Conservation (phyloP, 495 filamentous ascomycete genomes). For the Cercophora newfieldiana region DNA sequence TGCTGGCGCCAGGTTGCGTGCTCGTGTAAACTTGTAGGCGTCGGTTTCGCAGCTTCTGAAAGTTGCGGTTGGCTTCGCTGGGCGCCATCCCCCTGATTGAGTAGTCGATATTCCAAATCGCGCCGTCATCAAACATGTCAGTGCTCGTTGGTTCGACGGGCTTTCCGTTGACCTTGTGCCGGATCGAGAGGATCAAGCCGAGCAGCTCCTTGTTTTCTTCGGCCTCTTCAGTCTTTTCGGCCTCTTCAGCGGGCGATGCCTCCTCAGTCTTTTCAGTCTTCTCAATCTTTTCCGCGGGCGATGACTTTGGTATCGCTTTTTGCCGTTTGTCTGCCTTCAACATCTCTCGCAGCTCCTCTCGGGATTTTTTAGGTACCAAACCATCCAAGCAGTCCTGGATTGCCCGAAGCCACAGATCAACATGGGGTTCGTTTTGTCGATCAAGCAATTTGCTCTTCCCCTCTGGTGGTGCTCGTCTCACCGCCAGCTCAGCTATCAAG, state of each 20-base stretch:
- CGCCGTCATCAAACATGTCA: constrained; percentile 44
- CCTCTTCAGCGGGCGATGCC: not conserved
- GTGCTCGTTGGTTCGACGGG: constrained; percentile 60
- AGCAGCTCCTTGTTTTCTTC: constrained; percentile 21
- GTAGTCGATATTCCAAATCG: constrained; percentile 79
- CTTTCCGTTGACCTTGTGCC: constrained; percentile 70
- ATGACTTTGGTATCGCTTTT: too few relatives aligned
- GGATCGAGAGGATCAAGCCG: constrained; percentile 66
- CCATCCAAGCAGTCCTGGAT: too few relatives aligned
- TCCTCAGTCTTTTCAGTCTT: too few relatives aligned
- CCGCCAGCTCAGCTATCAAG: too few relatives aligned
- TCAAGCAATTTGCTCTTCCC: too few relatives aligned
- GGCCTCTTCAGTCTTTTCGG: not conserved
- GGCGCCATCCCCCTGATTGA: constrained; percentile 57
- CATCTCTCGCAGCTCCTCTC: too few relatives aligned
- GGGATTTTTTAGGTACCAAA: too few relatives aligned
- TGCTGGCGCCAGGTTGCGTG: constrained; percentile 38
- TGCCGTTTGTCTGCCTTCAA: too few relatives aligned
- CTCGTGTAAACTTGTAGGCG: constrained; percentile 37
- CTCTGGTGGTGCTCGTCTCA: too few relatives aligned
- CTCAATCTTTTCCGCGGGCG: too few relatives aligned
- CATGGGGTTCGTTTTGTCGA: too few relatives aligned
- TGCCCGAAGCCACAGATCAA: too few relatives aligned
- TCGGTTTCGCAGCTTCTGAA: constrained; percentile 50
- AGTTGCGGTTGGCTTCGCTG: constrained; percentile 47